Base-by-base conservation (phyloP, 2,329 filamentous ascomycete genomes). In the Trichoderma semiorbis region DNA sequence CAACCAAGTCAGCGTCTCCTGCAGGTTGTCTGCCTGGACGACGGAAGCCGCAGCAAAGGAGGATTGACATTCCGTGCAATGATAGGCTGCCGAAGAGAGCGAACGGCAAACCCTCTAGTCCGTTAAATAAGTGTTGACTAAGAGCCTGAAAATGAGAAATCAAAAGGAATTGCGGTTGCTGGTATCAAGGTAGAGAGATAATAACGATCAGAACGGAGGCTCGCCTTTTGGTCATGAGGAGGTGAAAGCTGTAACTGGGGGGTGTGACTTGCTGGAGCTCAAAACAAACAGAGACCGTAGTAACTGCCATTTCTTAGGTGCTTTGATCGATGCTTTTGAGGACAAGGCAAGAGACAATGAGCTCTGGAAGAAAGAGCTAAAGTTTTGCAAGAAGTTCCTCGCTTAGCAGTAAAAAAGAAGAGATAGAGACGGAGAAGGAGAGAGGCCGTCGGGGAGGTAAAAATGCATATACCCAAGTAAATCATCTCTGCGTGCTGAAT, bases 21-120 rank as follows among this genome's bases (percentile, higher is more conserved):
- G 55, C 58, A 32, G 69, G 11, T 18, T 61, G 43, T 8, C 69
- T 47, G 69, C 39, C 55, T 67, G 57, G 63, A 50, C 69, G 62
- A 64, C 61, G 72, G 34, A 63, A 67, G 63, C 36, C 62, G 60
- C 72, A 73, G n/a, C 68, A 73, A 62, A 47, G 16, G 53, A 73
- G 67, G 26, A 73, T 36, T 11, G 55, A 73, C 72, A 73, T 73
- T 70, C 53, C 71, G 71, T 34, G 55, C 36, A 65, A 39, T 50
- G 5, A 61, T 64, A n/a, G 53, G 39, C 24, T 32, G 21, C 32
- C 62, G 10, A 66, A 60, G 68, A 62, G 32, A 57, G 26, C 39
- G 30, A 21, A 16, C 34, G 18, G 21, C 24, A 14, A 11, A 8
- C 11, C n/a, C 32, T 24, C 34, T 28, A 21, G 12, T 47, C 60